These are phyloP conservation scores for Rosa hybrid DNA, from an alignment of 331 rosid species.

Conservation along the genomic window DNA sequence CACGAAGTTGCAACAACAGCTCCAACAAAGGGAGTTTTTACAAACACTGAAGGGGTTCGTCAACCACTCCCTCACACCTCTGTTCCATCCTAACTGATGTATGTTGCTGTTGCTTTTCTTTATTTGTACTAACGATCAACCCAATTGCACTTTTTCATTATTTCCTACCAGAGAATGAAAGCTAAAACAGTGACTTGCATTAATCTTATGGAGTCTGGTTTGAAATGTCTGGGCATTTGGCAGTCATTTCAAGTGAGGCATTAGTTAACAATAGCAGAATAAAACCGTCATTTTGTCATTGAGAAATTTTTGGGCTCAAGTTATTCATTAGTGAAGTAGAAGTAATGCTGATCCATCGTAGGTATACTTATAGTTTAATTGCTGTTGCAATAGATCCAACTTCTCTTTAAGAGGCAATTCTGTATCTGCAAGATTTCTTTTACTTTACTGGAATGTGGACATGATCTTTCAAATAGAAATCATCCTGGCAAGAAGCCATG, in stretches of 20 bases:
- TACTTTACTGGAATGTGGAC: neutral
- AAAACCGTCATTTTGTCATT: neutral
- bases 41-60: neutral
- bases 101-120: neutral
- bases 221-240: neutral
- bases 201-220: neutral
- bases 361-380: neutral
- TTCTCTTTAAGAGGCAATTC: neutral
- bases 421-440: neutral
- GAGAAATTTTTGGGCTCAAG: neutral
- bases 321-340: neutral
- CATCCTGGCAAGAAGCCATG: neutral
- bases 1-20: neutral
- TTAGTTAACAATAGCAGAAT: neutral
- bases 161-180: neutral
- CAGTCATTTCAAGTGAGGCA: neutral
- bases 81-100: neutral
- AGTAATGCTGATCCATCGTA: neutral
- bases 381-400: neutral
- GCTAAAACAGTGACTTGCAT: neutral
- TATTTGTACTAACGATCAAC: neutral
- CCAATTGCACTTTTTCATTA: neutral
- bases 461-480: neutral
- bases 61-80: neutral
- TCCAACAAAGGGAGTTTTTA: neutral